Base-by-base conservation (phyloP, 73 alveolate genomes). In the Blepharisma japonicum region DNA sequence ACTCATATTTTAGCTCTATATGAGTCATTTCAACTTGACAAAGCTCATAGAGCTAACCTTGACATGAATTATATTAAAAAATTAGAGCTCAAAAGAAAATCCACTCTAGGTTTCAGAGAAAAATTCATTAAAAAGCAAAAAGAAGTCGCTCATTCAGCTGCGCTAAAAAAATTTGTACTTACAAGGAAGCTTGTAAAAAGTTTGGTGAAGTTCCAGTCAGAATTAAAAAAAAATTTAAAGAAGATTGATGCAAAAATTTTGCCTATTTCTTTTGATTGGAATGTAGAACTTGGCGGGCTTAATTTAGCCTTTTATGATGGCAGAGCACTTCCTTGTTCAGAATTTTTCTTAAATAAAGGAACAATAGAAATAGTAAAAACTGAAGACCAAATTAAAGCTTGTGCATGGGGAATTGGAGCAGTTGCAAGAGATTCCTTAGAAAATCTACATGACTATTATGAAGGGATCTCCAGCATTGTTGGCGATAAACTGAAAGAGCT, bases 221-320 rank as follows among this genome's bases (percentile, higher is more conserved):
- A 61, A 25, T 9, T 61, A 9, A 61, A 61, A 25, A 39, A 61
- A 61, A n/a, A 25, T n/a, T 18, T 61, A 18, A 61, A 61, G 23
- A 25, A 61, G 2, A 25, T 61, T 61, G 74, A 61, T 61, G 23
- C 14, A 9, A 61, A 18, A 18, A 18, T 61, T 20, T 9, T 14
- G 23, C 74, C 74, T n/a, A 14, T 61, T 20, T 61, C 23, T 8
- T 61, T 61, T 61, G 74, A 61, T 25, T 61, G 38, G 14, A 61
- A 61, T 32, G 42, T 32, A 32, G 42, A 32, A 3, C 42, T 32
- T 32, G 42, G 42, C 0, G 42, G 42, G 42, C 42, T 32, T 32
- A 32, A 32, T 32, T 32, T 32, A 32, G 42, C 42, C 42, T 32
- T 32, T 32, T 32, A 32, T 32, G 42, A 32, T 32, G 42, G 42